These are phyloP conservation scores for Knoxdaviesia proteae DNA, from an alignment of 2,329 filamentous ascomycete genomes.

Conservation along the genomic window DNA sequence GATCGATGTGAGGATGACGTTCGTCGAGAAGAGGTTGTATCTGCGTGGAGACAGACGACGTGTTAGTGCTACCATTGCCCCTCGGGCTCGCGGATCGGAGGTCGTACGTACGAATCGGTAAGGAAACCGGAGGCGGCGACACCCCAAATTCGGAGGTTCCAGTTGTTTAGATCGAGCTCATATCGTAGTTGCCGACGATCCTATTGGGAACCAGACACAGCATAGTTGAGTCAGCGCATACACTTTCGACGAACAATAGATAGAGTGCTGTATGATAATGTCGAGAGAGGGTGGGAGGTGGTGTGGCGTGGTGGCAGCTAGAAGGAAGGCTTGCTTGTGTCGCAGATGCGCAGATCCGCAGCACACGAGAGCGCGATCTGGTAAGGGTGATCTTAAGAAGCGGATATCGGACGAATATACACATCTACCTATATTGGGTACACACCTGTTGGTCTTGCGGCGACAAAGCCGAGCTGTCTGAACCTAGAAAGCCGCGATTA, in stretches of 20 bases:
- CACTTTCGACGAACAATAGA: too few species aligned
- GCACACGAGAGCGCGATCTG: too few species aligned
- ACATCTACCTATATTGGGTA: too few species aligned
- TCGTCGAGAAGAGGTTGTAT: constrained; percentile 33
- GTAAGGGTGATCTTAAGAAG: too few species aligned
- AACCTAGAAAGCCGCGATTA: constrained; percentile 29
- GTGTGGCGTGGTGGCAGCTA: background rate
- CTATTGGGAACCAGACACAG: constrained; percentile 9
- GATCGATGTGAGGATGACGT: constrained; percentile 30
- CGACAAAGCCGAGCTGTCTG: constrained; percentile 28
- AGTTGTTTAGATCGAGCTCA: constrained; percentile 31
- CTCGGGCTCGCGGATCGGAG: background rate
- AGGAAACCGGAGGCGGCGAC: constrained; percentile 33
- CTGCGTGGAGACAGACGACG: constrained; percentile 8
- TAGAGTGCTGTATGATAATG: background rate
- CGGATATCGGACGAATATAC: too few species aligned
- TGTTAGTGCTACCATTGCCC: too few species aligned
- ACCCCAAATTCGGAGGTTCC: constrained; percentile 32
- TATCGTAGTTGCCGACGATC: constrained; percentile 30
- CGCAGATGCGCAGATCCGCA: too few species aligned
- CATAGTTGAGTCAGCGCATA: background rate
- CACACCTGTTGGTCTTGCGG: constrained; percentile 24
- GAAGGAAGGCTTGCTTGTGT: too few species aligned
- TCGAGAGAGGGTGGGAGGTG: background rate
- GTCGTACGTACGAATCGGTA: constrained; percentile 25